These are phyloP conservation scores for Biscutella laevigata DNA, from an alignment of 441 rosid genomes.

Conservation along the genomic window DNA sequence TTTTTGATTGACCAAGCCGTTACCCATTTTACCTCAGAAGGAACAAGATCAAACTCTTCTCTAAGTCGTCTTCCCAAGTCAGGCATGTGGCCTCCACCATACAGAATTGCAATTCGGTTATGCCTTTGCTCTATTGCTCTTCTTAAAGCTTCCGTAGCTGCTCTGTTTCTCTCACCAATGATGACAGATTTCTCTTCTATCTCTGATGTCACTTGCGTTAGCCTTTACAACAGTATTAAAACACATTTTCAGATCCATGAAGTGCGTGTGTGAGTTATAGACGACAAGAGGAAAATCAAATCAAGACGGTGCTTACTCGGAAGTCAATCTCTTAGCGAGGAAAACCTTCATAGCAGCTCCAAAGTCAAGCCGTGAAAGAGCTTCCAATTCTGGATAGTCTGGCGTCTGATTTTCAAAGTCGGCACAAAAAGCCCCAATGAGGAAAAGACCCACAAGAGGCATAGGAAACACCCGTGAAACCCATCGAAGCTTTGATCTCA, in stretches of 20 bases:
- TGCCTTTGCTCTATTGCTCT: slow-evolving; percentile 62
- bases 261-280: neutral
- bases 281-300: neutral
- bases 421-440: slow-evolving; percentile 62
- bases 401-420: slow-evolving; percentile 49
- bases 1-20: slow-evolving; percentile 87
- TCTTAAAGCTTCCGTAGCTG: slow-evolving; percentile 55
- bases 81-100: slow-evolving; percentile 97
- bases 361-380: slow-evolving; percentile 72
- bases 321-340: slow-evolving; percentile 73
- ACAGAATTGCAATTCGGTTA: slow-evolving; percentile 66
- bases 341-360: slow-evolving; percentile 86
- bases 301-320: slow-evolving; percentile 52
- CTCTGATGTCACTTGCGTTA: slow-evolving; percentile 57
- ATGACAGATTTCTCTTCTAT: slow-evolving; percentile 73
- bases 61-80: slow-evolving; percentile 72
- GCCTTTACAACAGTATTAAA: slow-evolving; percentile 33
- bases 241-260: too few relatives aligned
- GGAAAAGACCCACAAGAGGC: slow-evolving; percentile 87
- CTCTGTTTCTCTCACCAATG: slow-evolving; percentile 85
- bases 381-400: slow-evolving; percentile 76
- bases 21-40: slow-evolving; percentile 64
- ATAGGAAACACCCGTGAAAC: slow-evolving; percentile 83
- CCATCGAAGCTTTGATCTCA: slow-evolving; percentile 94
- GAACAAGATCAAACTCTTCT: slow-evolving; percentile 65